These are phyloP conservation scores for Saccharomyces hybrid DNA, from an alignment of 1,139 yeast species.

Conservation along the genomic window DNA sequence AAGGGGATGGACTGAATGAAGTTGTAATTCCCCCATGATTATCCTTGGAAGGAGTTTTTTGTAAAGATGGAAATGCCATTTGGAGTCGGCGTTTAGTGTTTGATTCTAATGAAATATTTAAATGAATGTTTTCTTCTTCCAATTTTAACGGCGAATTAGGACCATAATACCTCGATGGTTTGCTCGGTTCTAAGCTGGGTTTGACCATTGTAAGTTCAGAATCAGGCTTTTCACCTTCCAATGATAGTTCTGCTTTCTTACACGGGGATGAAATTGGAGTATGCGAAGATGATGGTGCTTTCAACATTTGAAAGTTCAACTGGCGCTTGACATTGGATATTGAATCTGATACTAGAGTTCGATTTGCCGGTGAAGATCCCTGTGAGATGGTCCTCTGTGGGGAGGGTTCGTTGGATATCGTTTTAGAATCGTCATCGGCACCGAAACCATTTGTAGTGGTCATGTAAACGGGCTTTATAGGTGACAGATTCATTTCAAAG, in stretches of 20 bases:
- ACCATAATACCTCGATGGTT: conserved; percentile 15
- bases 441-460: not conserved
- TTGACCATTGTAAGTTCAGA: not conserved
- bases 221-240: not conserved
- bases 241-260: not conserved
- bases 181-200: not conserved
- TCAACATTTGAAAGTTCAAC: not conserved
- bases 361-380: not conserved
- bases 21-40: conserved; percentile 7
- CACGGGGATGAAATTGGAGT: not conserved
- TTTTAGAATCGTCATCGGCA: not conserved
- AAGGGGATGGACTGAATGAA: conserved; percentile 27
- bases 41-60: conserved; percentile 11
- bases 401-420: not conserved
- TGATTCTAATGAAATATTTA: conserved; percentile 6
- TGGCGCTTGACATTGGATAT: not conserved
- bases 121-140: conserved; percentile 10
- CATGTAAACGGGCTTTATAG: conserved; percentile 14
- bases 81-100: not conserved
- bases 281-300: not conserved
- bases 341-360: not conserved
- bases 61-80: not conserved
- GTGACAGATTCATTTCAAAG: conserved; percentile 29
- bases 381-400: not conserved
- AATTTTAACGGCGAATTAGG: conserved; percentile 30